Conservation (phyloP, 441 rosid genomes). For the Euphorbia corollata region DNA sequence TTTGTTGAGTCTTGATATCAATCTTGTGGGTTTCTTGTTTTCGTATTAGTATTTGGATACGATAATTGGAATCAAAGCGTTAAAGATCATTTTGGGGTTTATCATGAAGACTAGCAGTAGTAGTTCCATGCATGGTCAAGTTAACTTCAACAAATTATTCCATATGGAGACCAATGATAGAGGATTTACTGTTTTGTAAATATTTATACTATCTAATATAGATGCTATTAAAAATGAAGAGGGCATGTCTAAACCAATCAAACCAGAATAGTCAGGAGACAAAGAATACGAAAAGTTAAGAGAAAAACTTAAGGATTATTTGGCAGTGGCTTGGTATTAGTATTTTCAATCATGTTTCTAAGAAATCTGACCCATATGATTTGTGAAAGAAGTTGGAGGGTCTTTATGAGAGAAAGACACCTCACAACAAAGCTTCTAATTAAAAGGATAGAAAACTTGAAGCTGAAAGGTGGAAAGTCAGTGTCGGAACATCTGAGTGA, state of each 20-base stretch:
- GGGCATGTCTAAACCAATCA: background rate
- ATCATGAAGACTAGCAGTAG: background rate
- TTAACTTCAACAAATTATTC: background rate
- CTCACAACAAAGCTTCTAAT: background rate
- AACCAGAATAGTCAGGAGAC: too few species aligned
- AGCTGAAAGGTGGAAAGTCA: background rate
- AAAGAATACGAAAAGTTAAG: too few species aligned
- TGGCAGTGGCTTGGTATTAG: background rate
- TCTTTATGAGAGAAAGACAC: background rate
- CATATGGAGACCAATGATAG: background rate
- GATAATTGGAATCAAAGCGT: too few species aligned
- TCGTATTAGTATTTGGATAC: too few species aligned
- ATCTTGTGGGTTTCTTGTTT: too few species aligned
- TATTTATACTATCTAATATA: background rate
- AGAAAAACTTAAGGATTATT: background rate
- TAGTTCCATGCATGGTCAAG: too few species aligned
- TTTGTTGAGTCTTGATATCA: too few species aligned
- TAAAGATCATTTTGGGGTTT: background rate
- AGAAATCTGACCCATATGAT: background rate
- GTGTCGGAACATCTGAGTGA: background rate
- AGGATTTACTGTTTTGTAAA: background rate
- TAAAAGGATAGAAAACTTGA: background rate
- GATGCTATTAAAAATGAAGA: background rate
- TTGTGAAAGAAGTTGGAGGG: background rate
- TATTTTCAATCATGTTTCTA: background rate